A percentile compares a stretch with the other conserved stretches of the same genome.
Evolutionary conservation across 768 basidiomycete species (phyloP).

Genomic region (Jaapia argillacea): DNA sequence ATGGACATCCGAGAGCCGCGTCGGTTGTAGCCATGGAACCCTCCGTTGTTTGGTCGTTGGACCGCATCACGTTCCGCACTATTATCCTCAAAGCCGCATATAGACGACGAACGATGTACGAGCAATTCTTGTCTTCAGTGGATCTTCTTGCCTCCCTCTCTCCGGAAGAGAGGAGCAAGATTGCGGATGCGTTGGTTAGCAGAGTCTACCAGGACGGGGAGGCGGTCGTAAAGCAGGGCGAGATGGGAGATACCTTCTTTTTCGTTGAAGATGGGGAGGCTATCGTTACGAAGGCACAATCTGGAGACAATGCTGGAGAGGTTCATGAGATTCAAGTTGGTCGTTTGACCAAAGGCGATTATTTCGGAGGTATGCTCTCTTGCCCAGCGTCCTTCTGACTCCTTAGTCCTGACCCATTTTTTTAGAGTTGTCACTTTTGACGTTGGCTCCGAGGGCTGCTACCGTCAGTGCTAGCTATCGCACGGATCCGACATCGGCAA

Average conservation of each 20-base stretch:
- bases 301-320: constrained; percentile 46
- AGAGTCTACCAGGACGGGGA: constrained; percentile 75
- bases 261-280: constrained; percentile 95
- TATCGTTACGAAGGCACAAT: constrained; percentile 67
- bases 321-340: constrained; percentile 63
- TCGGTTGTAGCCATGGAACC: constrained; percentile 80
- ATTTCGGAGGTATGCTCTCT: constrained; percentile 78
- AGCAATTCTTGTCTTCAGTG: constrained; percentile 89
- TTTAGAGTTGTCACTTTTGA: constrained; percentile 84
- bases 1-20: constrained; percentile 92
- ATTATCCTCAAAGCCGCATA: constrained; percentile 93
- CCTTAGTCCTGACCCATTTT: constrained; percentile 6
- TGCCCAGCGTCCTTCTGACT: background rate
- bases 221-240: constrained; percentile 84
- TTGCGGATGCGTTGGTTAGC: constrained; percentile 90
- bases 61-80: constrained; percentile 96
- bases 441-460: constrained; percentile 87
- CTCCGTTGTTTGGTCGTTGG: constrained; percentile 88
- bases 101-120: constrained; percentile 89
- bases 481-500: constrained; percentile 35
- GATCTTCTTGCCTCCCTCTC: constrained; percentile 79
- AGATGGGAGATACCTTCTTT: constrained; percentile 95
- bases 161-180: constrained; percentile 88
- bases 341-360: constrained; percentile 80
- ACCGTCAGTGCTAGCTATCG: constrained; percentile 78